A percentile compares a stretch with the other conserved stretches of the same genome.
Evolutionary conservation across 2,329 filamentous ascomycete species (phyloP).

Genomic region (Ophiostoma sp.): DNA sequence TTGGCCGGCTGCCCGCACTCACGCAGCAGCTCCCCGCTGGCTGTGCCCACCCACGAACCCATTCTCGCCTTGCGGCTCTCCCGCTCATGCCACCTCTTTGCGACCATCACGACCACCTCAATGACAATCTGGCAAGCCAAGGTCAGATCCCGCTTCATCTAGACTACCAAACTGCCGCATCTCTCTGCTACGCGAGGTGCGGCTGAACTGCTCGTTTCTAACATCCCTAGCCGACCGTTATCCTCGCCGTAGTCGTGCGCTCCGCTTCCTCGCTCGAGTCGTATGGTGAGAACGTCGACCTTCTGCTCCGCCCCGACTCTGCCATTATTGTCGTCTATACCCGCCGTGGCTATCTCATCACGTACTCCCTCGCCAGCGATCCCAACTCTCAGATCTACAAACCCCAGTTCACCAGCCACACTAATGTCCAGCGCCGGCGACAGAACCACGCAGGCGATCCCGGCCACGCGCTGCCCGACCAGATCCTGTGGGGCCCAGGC

Average conservation of each 20-base stretch:
- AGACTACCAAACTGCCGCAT: too few species aligned
- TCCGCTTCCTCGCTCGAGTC: conserved; percentile 72
- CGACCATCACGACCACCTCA: conserved; percentile 75
- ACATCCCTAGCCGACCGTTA: conserved; percentile 62
- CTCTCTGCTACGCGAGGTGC: conserved; percentile 35
- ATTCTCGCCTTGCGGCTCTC: conserved; percentile 72
- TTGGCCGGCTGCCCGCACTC: conserved; percentile 28
- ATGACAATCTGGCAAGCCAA: conserved; percentile 97
- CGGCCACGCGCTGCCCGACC: conserved; percentile 50
- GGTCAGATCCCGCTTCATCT: conserved; percentile 41
- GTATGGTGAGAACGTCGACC: conserved; percentile 78
- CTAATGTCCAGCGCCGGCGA: conserved; percentile 56
- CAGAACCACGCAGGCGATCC: conserved; percentile 57
- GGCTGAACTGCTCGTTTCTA: background rate
- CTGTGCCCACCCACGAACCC: conserved; percentile 51
- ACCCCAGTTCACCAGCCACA: conserved; percentile 66
- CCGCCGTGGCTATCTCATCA: conserved; percentile 79
- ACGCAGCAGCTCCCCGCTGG: background rate
- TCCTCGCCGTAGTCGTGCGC: conserved; percentile 78
- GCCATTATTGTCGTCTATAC: conserved; percentile 90
- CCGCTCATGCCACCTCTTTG: conserved; percentile 74
- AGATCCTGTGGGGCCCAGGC: conserved; percentile 67
- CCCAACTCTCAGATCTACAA: conserved; percentile 78
- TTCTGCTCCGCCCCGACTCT: conserved; percentile 84
- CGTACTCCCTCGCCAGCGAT: conserved; percentile 85